phyloP scores from a whole-genome alignment of 148 eudicot species.

The Limonium bicolor region DNA sequence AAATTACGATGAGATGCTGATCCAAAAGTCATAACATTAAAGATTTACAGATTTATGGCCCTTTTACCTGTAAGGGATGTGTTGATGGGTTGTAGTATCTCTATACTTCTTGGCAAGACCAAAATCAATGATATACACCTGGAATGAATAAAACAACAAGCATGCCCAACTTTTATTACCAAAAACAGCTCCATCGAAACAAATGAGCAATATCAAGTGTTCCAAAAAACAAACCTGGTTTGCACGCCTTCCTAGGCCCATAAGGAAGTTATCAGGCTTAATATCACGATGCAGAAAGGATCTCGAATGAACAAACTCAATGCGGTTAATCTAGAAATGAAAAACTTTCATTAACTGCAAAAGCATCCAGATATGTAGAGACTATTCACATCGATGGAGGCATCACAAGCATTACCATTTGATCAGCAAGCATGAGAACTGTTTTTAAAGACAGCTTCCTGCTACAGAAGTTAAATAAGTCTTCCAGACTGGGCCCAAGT shows the following conservation, averaged over 20 bases:
- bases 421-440: slow-evolving; percentile 99
- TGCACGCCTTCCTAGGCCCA: slow-evolving; percentile 94
- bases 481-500: slow-evolving; percentile 96
- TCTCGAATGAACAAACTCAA: slow-evolving; percentile 80
- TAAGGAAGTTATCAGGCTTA: slow-evolving; percentile 93
- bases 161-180: neutral
- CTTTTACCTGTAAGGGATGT: slow-evolving; percentile 83
- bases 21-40: too few species aligned
- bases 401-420: slow-evolving; percentile 42
- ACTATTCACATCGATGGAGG: neutral
- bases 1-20: too few species aligned
- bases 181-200: neutral
- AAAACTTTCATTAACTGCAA: neutral
- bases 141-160: slow-evolving; percentile 5
- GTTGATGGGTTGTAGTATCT: slow-evolving; percentile 74
- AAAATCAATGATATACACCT: slow-evolving; percentile 87
- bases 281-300: slow-evolving; percentile 90
- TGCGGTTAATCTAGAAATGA: slow-evolving; percentile 56
- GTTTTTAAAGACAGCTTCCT: slow-evolving; percentile 91
- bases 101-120: slow-evolving; percentile 93
- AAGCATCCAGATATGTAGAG: neutral
- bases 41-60: slow-evolving; percentile 3
- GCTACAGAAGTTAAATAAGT: slow-evolving; percentile 84
- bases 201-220: neutral
- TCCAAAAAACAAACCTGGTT: slow-evolving; percentile 44